A percentile compares a stretch with the other conserved stretches of the same genome.
Conservation (phyloP, 2,329 filamentous ascomycete species). For the Leptographium wingfieldii region DNA sequence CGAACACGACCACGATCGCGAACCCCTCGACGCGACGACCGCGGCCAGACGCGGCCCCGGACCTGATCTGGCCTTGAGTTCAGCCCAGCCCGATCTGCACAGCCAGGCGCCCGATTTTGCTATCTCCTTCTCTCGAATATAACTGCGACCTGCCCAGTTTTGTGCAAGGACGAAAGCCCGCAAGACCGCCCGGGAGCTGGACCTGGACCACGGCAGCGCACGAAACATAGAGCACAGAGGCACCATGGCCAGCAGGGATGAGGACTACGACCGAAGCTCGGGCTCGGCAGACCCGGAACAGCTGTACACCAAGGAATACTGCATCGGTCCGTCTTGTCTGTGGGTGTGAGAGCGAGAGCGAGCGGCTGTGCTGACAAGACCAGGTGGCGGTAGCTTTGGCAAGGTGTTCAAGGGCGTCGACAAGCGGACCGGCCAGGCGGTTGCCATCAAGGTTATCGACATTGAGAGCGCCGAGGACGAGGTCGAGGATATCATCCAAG, state of each 20-base stretch:
- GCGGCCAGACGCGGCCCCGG: no score
- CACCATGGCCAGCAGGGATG: constrained; percentile 6
- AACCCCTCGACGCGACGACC: neutral
- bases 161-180: no score
- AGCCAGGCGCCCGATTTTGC: no score
- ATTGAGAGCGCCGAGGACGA: constrained; percentile 98
- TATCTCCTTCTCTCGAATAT: no score
- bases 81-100: no score
- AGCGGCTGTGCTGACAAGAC: constrained; percentile 13
- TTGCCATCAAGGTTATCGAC: constrained; percentile 97
- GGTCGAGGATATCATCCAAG: constrained; percentile 97
- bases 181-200: neutral
- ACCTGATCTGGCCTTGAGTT: no score
- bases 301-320: constrained; percentile 86
- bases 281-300: constrained; percentile 70
- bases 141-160: no score
- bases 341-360: no score
- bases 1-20: neutral
- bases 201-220: neutral
- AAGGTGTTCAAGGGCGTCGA: constrained; percentile 98
- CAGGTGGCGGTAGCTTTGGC: constrained; percentile 93
- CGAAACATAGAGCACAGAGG: no score
- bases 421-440: constrained; percentile 81
- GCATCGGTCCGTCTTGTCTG: constrained; percentile 51
- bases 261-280: constrained; percentile 28